These are phyloP conservation scores for Sporisorium iseilematis-ciliati DNA, from an alignment of 1,284 basidiomycete genomes.

Conservation along the genomic window DNA sequence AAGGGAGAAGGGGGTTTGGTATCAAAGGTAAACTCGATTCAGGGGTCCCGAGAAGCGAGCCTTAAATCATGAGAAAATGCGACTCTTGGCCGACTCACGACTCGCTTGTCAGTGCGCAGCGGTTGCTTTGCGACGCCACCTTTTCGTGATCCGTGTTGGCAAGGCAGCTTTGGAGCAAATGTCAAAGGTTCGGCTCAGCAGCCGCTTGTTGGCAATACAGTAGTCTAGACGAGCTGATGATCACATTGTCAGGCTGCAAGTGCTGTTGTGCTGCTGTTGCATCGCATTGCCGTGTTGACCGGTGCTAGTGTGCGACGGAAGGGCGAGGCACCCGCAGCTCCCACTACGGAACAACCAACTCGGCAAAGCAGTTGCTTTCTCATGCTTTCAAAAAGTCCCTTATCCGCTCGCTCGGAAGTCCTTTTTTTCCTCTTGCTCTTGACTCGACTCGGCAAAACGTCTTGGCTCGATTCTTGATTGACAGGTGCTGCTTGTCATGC, in stretches of 20 bases:
- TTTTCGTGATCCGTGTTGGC: constrained; percentile 1
- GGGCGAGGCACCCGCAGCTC: no score
- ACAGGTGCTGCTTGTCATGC: no score
- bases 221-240: no score
- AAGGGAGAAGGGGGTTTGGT: neutral
- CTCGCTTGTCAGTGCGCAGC: neutral
- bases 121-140: neutral
- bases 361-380: constrained; percentile 1
- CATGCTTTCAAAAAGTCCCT: no score
- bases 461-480: no score
- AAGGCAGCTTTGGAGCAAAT: neutral
- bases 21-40: neutral
- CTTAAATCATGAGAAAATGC: neutral
- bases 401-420: no score
- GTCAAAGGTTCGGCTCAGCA: constrained; percentile 7
- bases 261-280: no score
- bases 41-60: constrained; percentile 9
- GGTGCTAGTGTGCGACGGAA: neutral
- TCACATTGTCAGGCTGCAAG: no score
- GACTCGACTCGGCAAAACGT: no score
- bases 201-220: neutral
- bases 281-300: neutral
- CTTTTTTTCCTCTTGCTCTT: no score
- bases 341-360: constrained; percentile 1
- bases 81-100: neutral